phyloP scores from a whole-genome alignment of 768 basidiomycete species.

The Phaeolepiota aurea region DNA sequence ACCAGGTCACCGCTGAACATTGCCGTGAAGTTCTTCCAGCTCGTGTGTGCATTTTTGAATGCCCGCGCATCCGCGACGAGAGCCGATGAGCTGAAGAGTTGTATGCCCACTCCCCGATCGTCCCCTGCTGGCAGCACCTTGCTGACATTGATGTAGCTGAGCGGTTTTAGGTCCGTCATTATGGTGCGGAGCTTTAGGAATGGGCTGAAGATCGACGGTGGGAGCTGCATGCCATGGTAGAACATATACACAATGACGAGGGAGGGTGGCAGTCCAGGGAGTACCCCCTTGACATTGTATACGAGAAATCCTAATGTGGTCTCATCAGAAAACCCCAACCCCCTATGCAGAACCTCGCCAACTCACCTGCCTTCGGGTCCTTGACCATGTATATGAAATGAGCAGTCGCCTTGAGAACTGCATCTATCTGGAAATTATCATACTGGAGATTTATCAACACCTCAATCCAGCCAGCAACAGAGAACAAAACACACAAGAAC shows the following conservation, averaged over 20 bases:
- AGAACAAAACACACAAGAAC: slow-evolving; percentile 20
- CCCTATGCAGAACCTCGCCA: neutral
- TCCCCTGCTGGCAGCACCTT: slow-evolving; percentile 19
- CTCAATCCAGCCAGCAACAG: neutral
- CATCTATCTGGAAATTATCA: slow-evolving; percentile 27
- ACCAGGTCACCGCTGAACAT: slow-evolving; percentile 8
- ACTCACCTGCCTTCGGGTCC: slow-evolving; percentile 29
- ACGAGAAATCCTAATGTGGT: slow-evolving; percentile 1
- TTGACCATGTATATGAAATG: slow-evolving; percentile 24
- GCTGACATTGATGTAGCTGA: slow-evolving; percentile 28
- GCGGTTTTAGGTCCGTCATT: slow-evolving; percentile 15
- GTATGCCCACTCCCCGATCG: slow-evolving; percentile 19
- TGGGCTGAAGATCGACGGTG: slow-evolving; percentile 24
- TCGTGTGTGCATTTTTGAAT: slow-evolving; percentile 22
- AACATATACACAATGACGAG: slow-evolving; percentile 20
- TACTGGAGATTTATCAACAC: slow-evolving; percentile 14
- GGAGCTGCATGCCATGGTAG: slow-evolving; percentile 27
- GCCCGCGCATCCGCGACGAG: slow-evolving; percentile 18
- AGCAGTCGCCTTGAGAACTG: slow-evolving; percentile 25
- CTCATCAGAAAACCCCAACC: neutral
- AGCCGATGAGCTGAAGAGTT: slow-evolving; percentile 28
- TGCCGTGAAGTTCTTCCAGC: slow-evolving; percentile 20
- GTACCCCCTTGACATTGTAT: slow-evolving; percentile 19
- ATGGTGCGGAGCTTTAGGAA: slow-evolving; percentile 28
- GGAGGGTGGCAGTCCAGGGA: slow-evolving; percentile 14